phyloP scores from a whole-genome alignment of 2,329 filamentous ascomycete species.

The Xylariaceae sp. region DNA sequence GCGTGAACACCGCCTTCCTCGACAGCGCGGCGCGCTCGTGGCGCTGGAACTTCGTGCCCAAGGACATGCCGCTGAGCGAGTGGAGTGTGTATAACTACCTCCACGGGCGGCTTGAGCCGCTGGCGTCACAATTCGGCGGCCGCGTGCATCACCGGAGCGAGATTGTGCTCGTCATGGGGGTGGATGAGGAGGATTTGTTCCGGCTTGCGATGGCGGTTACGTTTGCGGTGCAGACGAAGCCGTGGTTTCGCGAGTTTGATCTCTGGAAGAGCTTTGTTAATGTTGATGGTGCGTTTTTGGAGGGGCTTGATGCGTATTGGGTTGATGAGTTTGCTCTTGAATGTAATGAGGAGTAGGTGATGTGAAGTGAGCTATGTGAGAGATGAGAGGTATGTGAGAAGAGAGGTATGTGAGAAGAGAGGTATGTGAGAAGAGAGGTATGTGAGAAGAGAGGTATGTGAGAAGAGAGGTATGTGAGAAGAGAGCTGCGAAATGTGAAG shows the following conservation, averaged over 20 bases:
- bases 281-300: constrained; percentile 44
- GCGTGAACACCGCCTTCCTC: constrained; percentile 35
- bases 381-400: too few species aligned
- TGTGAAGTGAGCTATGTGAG: too few species aligned
- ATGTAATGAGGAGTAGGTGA: not conserved
- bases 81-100: constrained; percentile 40
- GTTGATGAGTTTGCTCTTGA: constrained; percentile 24
- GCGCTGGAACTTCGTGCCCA: constrained; percentile 41
- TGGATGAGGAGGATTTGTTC: constrained; percentile 37
- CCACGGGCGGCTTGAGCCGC: constrained; percentile 29
- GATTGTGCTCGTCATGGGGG: constrained; percentile 42
- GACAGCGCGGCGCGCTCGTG: constrained; percentile 40
- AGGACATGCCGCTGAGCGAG: constrained; percentile 25
- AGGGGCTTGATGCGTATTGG: constrained; percentile 38
- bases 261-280: constrained; percentile 48
- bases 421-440: too few species aligned
- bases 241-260: constrained; percentile 47
- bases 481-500: too few species aligned
- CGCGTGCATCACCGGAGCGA: constrained; percentile 39
- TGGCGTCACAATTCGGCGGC: constrained; percentile 31
- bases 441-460: too few species aligned
- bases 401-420: too few species aligned
- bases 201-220: constrained; percentile 36
- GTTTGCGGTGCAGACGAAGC: constrained; percentile 43
- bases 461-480: not conserved